Evolutionary conservation across 305 asterid genomes (phyloP).

Genomic region (Fraxinus floribunda): DNA sequence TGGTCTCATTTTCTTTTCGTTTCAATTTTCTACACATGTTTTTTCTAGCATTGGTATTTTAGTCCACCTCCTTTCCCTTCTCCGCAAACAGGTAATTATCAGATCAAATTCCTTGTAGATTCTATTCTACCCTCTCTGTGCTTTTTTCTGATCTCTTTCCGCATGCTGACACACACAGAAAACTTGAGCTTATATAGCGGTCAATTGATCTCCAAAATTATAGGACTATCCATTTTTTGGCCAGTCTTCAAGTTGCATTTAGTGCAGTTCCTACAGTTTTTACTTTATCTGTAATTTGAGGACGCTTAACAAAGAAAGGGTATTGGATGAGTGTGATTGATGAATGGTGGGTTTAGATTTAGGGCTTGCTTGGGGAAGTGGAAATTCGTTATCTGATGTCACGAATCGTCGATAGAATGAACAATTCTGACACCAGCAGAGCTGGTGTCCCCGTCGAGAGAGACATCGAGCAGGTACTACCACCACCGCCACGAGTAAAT

Average conservation of each 20-base stretch:
- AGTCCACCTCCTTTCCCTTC: constrained; percentile 31
- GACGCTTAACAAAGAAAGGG: constrained; percentile 21
- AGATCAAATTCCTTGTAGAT: constrained; percentile 36
- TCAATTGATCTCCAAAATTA: constrained; percentile 18
- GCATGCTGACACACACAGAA: not conserved
- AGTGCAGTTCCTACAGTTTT: constrained; percentile 30
- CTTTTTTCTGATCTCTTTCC: constrained; percentile 33
- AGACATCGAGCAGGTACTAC: constrained; percentile 51
- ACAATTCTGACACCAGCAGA: constrained; percentile 45
- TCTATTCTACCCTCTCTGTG: constrained; percentile 22
- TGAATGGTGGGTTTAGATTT: constrained; percentile 39
- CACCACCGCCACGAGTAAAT: not conserved
- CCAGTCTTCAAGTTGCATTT: constrained; percentile 24
- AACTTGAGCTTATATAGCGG: constrained; percentile 7
- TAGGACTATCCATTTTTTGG: constrained; percentile 12
- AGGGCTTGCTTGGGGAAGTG: constrained; percentile 43
- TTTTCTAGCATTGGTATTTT: not conserved
- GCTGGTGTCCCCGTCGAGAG: constrained; percentile 53
- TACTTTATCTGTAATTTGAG: constrained; percentile 13
- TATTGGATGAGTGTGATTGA: constrained; percentile 27
- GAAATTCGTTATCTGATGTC: constrained; percentile 37
- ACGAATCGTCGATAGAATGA: constrained; percentile 52
- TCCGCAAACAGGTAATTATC: constrained; percentile 33
- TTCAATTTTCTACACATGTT: not conserved
- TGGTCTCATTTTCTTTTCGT: not conserved